These are phyloP conservation scores for Suhomyces choctaworum DNA, from an alignment of 1,139 yeast species.

Conservation along the genomic window DNA sequence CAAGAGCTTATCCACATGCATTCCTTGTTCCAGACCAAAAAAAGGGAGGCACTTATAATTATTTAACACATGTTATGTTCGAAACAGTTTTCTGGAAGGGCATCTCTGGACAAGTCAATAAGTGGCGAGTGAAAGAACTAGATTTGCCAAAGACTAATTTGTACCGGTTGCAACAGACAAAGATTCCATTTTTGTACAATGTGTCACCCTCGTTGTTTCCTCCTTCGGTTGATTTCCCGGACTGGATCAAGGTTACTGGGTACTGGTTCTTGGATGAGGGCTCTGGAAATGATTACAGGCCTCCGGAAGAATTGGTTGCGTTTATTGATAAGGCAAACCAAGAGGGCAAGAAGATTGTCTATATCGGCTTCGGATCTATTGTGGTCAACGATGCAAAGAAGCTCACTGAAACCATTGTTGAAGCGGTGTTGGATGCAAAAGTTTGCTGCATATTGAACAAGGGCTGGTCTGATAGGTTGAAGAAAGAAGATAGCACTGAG, in stretches of 20 bases:
- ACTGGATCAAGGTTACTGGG: constrained; percentile 93
- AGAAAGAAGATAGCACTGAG: constrained; percentile 30
- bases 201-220: constrained; percentile 87
- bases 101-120: constrained; percentile 81
- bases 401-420: constrained; percentile 73
- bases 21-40: constrained; percentile 92
- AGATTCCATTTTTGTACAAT: constrained; percentile 85
- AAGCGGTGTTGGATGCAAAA: constrained; percentile 75
- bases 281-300: constrained; percentile 53
- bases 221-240: constrained; percentile 90
- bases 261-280: constrained; percentile 92
- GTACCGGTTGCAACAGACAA: constrained; percentile 68
- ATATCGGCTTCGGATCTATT: constrained; percentile 94
- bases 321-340: constrained; percentile 66
- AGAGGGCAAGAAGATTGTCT: constrained; percentile 70
- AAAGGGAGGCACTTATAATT: constrained; percentile 89
- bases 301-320: constrained; percentile 57
- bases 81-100: constrained; percentile 95
- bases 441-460: constrained; percentile 86
- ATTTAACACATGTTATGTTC: constrained; percentile 87
- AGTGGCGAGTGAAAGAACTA: constrained; percentile 75
- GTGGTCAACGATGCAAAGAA: constrained; percentile 82
- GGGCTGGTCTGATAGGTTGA: constrained; percentile 89
- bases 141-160: constrained; percentile 69
- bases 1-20: constrained; percentile 95